phyloP scores from a whole-genome alignment of 2,329 filamentous ascomycete species.

The Phyllosticta citriasiana region DNA sequence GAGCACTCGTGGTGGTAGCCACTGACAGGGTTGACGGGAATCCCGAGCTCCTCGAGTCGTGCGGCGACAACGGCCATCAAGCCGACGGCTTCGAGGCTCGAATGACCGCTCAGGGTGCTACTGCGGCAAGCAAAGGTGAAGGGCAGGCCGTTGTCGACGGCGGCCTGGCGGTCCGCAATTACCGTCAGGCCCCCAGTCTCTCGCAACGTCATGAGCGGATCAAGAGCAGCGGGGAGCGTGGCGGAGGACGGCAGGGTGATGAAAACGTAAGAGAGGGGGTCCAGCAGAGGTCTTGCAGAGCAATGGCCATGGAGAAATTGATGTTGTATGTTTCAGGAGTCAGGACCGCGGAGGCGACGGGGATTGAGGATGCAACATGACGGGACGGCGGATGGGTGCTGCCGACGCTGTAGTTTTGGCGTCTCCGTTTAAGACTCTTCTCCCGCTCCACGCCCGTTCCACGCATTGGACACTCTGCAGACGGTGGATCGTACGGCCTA shows the following conservation, averaged over 20 bases:
- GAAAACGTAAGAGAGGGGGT: slow-evolving; percentile 1
- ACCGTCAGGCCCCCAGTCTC: slow-evolving; percentile 5
- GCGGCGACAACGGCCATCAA: slow-evolving; percentile 6
- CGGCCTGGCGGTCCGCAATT: not conserved
- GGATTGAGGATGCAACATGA: not conserved
- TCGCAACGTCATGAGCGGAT: slow-evolving; percentile 3
- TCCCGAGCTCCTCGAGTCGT: not conserved
- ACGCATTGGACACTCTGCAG: not conserved
- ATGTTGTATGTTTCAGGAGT: not conserved
- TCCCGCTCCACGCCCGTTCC: not conserved
- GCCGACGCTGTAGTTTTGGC: not conserved
- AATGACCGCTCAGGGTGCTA: slow-evolving; percentile 8
- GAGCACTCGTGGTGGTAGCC: not conserved
- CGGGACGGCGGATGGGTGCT: not conserved
- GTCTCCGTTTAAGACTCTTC: not conserved
- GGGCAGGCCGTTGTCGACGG: not conserved
- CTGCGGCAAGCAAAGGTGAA: slow-evolving; percentile 3
- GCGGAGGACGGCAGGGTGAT: slow-evolving; percentile 1
- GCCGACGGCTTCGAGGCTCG: slow-evolving; percentile 5
- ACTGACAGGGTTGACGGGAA: slow-evolving; percentile 3
- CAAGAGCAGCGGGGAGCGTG: not conserved
- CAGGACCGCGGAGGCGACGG: not conserved
- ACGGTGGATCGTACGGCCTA: not conserved
- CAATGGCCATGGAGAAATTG: not conserved
- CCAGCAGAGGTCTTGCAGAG: not conserved